A percentile compares a stretch with the other conserved stretches of the same genome.
Evolutionary conservation across 768 basidiomycete genomes (phyloP).

Genomic region (Psilocybe cubensis): DNA sequence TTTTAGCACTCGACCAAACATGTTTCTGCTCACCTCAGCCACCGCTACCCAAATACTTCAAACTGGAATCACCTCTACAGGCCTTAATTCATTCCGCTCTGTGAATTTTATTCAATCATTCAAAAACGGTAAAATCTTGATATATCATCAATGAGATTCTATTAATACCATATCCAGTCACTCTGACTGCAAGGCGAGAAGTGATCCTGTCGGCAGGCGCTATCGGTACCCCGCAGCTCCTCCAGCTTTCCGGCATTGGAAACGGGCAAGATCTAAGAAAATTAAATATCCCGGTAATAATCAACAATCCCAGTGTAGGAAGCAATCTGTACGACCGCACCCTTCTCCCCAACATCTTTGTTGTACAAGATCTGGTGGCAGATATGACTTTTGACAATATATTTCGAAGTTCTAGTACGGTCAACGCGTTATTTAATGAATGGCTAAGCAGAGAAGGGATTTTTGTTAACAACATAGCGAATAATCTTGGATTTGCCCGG

Average conservation of each 20-base stretch:
- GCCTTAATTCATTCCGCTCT: slow-evolving; percentile 19
- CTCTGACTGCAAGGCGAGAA: slow-evolving; percentile 18
- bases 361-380: slow-evolving; percentile 7
- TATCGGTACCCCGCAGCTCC: slow-evolving; percentile 24
- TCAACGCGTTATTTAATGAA: slow-evolving; percentile 29
- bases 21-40: slow-evolving; percentile 14
- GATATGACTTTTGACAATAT: slow-evolving; percentile 11
- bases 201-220: slow-evolving; percentile 22
- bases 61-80: slow-evolving; percentile 6
- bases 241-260: slow-evolving; percentile 26
- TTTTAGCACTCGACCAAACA: slow-evolving; percentile 3
- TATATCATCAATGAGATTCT: neutral
- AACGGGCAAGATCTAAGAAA: slow-evolving; percentile 12
- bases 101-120: slow-evolving; percentile 22
- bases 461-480: slow-evolving; percentile 33
- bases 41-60: slow-evolving; percentile 21
- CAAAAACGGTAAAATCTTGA: neutral
- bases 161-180: neutral
- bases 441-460: slow-evolving; percentile 27
- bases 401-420: neutral
- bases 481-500: slow-evolving; percentile 32
- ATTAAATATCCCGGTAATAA: slow-evolving; percentile 12
- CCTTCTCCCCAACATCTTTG: slow-evolving; percentile 16
- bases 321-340: slow-evolving; percentile 22
- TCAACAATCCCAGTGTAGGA: slow-evolving; percentile 22